phyloP scores from a whole-genome alignment of 2,329 filamentous ascomycete genomes.

The Coleophoma crateriformis region DNA sequence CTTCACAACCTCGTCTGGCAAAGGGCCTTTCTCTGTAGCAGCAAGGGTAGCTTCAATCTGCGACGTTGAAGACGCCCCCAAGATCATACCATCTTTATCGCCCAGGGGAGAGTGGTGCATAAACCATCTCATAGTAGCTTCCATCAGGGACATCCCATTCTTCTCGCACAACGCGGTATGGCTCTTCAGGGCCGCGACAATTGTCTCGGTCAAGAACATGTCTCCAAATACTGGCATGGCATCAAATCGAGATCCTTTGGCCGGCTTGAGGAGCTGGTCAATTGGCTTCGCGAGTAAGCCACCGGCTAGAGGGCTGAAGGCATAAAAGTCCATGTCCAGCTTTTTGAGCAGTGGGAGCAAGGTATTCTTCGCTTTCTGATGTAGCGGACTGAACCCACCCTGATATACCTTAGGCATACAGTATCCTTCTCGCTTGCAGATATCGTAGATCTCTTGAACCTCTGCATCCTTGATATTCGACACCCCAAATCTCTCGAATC shows the following conservation, averaged over 20 bases:
- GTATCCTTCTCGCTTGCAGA: conserved; percentile 20
- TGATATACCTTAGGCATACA: conserved; percentile 23
- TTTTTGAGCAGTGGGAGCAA: conserved; percentile 49
- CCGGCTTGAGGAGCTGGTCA: background rate
- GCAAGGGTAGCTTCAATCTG: conserved; percentile 2
- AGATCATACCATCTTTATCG: conserved; percentile 1
- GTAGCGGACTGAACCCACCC: conserved; percentile 16
- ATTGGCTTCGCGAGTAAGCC: conserved; percentile 43
- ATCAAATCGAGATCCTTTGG: conserved; percentile 2
- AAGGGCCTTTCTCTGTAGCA: background rate
- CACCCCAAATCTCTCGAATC: conserved; percentile 23
- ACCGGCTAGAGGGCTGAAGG: conserved; percentile 57
- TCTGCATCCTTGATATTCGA: conserved; percentile 19
- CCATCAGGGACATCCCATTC: conserved; percentile 2
- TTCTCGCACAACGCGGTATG: background rate
- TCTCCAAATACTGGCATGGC: conserved; percentile 3
- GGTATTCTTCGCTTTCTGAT: conserved; percentile 51
- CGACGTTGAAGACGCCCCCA: background rate
- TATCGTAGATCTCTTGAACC: conserved; percentile 16
- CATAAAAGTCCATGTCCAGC: conserved; percentile 52
- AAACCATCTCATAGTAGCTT: conserved; percentile 3
- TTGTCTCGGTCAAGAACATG: conserved; percentile 1
- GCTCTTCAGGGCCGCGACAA: background rate
- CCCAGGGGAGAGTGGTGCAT: conserved; percentile 2
- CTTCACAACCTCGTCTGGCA: background rate